Base-by-base conservation (phyloP, 2,329 filamentous ascomycete genomes). In the Talaromyces verruculosus region DNA sequence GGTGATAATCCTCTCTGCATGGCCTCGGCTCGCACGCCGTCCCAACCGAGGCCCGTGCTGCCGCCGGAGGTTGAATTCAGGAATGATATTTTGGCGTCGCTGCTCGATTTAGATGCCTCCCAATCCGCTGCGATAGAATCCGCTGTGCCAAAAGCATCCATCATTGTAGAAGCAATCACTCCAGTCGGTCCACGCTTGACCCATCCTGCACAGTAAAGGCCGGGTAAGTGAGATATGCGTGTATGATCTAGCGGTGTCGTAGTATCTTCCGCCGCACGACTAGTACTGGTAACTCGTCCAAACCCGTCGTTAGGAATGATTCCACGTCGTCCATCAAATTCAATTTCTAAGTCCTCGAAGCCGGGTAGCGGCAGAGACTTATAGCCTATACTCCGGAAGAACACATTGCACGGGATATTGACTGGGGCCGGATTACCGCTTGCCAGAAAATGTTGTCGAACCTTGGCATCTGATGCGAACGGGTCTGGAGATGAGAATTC, bases 311-410 rank as follows among this genome's bases (percentile, higher is more conserved):
- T 96, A 43, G 87, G 88, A 57, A 99, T 90, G 22, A 94, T 84
- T 4, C 94, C 95, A 2, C 85, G 85, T 7, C 82, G 81, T 1
- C 85, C 78, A 74, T 98, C 89, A 73, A 99, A 99, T 8, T 88
- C 87, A 51, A 97, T 87, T 1, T 89, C 89, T 0, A 94, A 80
- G 4, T 90, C 86, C 7, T 77, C 78, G 69, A 98, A 89, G 0
- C 92, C 94, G 0, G 88, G 84, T 0, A 99, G 80, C 0, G 92
- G 83, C 37, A 89, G 84, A 0, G 93, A 93, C 72, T 92, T 92
- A 80, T 99, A 99, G 6, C 95, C 95, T 51, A 99, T 93, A n/a
- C 92, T 96, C 19, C 93, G 88, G 79, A 99, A 97, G 17, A 92
- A 93, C 3, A 94, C 75, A 5, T 88, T 84, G 0, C 92, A 88